Percentiles rank a stretch among this genome's conserved stretches.
Conservation (phyloP, 2,329 filamentous ascomycete genomes). For the Penicillium palitans region DNA sequence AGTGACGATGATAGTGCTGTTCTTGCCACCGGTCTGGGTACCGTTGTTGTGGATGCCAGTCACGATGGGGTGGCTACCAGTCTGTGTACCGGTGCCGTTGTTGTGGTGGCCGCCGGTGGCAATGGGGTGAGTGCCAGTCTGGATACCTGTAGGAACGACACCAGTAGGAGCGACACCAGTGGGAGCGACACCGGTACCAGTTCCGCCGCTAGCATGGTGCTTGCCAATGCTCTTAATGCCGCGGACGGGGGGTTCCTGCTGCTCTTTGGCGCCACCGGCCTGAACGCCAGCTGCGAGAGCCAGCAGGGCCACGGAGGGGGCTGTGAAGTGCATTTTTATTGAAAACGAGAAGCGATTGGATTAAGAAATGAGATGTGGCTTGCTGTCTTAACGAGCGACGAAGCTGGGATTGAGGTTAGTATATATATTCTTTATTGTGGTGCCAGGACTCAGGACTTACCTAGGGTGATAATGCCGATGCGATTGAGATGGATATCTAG, state of each 20-base stretch:
- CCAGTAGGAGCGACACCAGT: not conserved
- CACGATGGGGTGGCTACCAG: conserved; percentile 19
- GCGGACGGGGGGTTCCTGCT: conserved; percentile 18
- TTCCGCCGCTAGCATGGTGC: not conserved
- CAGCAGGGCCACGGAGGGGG: conserved; percentile 20
- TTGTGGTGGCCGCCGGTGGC: not conserved
- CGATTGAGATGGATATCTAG: conserved; percentile 4
- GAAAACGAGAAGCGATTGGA: conserved; percentile 18
- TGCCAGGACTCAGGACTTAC: conserved; percentile 2
- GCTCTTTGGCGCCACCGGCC: conserved; percentile 11
- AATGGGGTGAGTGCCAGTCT: conserved; percentile 25
- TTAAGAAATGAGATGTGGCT: conserved; percentile 11
- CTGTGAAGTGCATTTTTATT: conserved; percentile 35
- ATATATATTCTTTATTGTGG: not conserved
- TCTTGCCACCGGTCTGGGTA: conserved; percentile 5
- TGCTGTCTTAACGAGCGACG: conserved; percentile 27
- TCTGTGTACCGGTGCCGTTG: no score
- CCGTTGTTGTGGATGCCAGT: conserved; percentile 16
- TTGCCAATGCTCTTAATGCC: conserved; percentile 9
- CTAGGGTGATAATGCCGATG: conserved; percentile 6
- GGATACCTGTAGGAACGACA: not conserved
- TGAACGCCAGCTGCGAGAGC: conserved; percentile 21
- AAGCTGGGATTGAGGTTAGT: conserved; percentile 16
- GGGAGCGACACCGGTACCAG: not conserved
- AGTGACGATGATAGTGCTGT: conserved; percentile 14